Conservation (phyloP, 176 grass and related monocot genomes). For the Aechmea fasciata region DNA sequence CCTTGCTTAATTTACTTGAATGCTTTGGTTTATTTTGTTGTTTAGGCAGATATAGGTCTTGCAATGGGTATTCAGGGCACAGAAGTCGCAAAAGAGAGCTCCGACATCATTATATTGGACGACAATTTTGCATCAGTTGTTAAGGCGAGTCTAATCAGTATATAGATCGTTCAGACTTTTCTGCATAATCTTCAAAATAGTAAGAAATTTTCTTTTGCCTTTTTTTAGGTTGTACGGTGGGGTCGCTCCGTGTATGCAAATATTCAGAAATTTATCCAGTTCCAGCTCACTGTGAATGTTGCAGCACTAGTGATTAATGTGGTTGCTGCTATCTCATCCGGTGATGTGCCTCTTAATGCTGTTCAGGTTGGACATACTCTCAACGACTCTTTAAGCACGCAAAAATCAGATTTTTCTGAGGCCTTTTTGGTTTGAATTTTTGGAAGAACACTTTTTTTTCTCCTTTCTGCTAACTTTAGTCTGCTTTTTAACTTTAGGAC, state of each 20-base stretch:
- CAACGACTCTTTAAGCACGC: neutral
- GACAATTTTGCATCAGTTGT: slow-evolving; percentile 97
- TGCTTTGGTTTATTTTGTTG: neutral
- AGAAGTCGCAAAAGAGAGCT: slow-evolving; percentile 99
- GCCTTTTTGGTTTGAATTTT: neutral
- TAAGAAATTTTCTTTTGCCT: slow-evolving; percentile 9
- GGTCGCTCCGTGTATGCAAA: slow-evolving; percentile 94
- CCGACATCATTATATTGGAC: slow-evolving; percentile 96
- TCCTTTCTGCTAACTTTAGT: too few relatives aligned
- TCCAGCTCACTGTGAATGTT: slow-evolving; percentile 95
- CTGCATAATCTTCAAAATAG: neutral
- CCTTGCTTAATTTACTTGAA: neutral
- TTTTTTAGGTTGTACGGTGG: slow-evolving; percentile 83
- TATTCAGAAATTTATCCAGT: slow-evolving; percentile 99
- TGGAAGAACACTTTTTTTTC: neutral
- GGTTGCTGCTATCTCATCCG: slow-evolving; percentile 78
- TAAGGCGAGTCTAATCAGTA: slow-evolving; percentile 49
- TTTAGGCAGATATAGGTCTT: slow-evolving; percentile 98
- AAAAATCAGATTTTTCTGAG: slow-evolving; percentile 15
- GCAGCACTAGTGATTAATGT: slow-evolving; percentile 98
- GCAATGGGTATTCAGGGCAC: slow-evolving; percentile 96
- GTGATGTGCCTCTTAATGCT: slow-evolving; percentile 90
- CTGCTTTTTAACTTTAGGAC: too few relatives aligned
- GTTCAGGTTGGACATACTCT: slow-evolving; percentile 53
- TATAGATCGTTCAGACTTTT: neutral